Percentiles rank a stretch among this genome's conserved stretches.
These are phyloP conservation scores for Fusarium goolgardi DNA, from an alignment of 2,329 filamentous ascomycete species.

Conservation along the genomic window DNA sequence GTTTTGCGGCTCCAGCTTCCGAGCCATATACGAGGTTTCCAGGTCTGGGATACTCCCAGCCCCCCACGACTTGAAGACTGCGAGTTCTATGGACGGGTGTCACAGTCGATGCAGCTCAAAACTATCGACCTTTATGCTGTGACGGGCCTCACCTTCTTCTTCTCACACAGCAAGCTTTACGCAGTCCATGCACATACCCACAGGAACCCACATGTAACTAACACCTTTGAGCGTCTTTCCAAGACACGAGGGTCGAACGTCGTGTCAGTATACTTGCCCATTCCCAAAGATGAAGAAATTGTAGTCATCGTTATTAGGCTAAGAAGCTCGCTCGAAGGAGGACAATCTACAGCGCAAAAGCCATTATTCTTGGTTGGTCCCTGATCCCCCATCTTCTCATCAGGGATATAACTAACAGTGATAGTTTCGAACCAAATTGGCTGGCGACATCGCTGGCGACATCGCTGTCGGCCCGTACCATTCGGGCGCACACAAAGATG, in stretches of 20 bases:
- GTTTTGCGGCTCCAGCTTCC: conserved; percentile 4
- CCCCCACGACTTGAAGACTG: conserved; percentile 12
- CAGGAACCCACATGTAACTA: neutral
- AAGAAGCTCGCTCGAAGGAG: conserved; percentile 1
- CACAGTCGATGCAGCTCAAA: conserved; percentile 15
- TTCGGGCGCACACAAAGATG: conserved; percentile 6
- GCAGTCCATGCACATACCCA: conserved; percentile 16
- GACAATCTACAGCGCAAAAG: conserved; percentile 7
- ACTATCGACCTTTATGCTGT: conserved; percentile 12
- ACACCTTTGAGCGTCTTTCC: neutral
- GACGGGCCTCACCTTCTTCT: conserved; percentile 27
- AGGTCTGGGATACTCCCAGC: conserved; percentile 23
- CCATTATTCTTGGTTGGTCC: conserved; percentile 13
- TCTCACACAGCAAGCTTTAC: conserved; percentile 23
- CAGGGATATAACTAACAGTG: neutral
- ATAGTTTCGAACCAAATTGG: conserved; percentile 20
- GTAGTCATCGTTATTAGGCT: neutral
- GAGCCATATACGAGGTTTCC: neutral
- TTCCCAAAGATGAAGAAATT: conserved; percentile 17
- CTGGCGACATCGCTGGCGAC: conserved; percentile 20
- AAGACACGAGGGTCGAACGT: neutral
- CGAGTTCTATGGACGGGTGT: conserved; percentile 14
- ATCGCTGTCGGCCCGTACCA: conserved; percentile 10
- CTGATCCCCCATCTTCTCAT: rapidly evolving
- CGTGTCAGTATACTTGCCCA: conserved; percentile 7